These are phyloP conservation scores for Nothophoma quercina DNA, from an alignment of 2,329 filamentous ascomycete genomes.

Conservation along the genomic window DNA sequence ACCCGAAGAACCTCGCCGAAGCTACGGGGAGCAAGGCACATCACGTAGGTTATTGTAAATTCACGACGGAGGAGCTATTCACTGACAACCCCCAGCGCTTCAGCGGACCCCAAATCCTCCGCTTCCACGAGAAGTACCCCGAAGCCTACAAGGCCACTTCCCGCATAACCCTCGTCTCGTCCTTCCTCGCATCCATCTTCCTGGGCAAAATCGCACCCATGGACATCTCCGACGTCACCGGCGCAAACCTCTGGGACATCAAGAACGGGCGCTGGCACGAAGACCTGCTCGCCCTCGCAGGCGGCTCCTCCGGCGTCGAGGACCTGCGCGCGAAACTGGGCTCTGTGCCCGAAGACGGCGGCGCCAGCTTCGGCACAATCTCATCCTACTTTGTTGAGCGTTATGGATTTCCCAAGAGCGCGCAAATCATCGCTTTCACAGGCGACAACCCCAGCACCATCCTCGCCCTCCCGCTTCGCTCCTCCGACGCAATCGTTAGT, in stretches of 20 bases:
- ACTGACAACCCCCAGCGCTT: conserved; percentile 71
- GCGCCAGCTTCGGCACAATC: conserved; percentile 76
- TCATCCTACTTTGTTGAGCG: conserved; percentile 78
- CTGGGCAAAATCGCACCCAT: conserved; percentile 85
- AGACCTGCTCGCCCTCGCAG: conserved; percentile 75
- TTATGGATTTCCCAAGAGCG: conserved; percentile 79
- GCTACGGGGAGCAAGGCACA: conserved; percentile 92
- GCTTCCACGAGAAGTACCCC: conserved; percentile 81
- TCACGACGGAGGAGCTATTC: background rate
- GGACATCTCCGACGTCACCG: conserved; percentile 93
- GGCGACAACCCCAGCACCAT: conserved; percentile 98
- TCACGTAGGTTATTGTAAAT: conserved; percentile 69
- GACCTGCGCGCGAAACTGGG: conserved; percentile 82
- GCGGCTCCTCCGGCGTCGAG: conserved; percentile 59
- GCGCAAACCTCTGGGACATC: conserved; percentile 97
- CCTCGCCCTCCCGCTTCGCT: conserved; percentile 83
- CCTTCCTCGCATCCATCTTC: conserved; percentile 90
- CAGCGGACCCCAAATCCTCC: conserved; percentile 94
- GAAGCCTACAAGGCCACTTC: conserved; percentile 80
- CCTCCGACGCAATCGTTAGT: conserved; percentile 91
- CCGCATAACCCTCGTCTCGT: conserved; percentile 92
- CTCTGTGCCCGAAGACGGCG: conserved; percentile 79
- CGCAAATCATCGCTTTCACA: conserved; percentile 84
- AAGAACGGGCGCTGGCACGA: conserved; percentile 75
- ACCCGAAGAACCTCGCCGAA: conserved; percentile 72